Percentiles rank a stretch among this genome's conserved stretches.
Conservation (phyloP, 1,139 yeast species). For the Debaryomyces psychrophilus region DNA sequence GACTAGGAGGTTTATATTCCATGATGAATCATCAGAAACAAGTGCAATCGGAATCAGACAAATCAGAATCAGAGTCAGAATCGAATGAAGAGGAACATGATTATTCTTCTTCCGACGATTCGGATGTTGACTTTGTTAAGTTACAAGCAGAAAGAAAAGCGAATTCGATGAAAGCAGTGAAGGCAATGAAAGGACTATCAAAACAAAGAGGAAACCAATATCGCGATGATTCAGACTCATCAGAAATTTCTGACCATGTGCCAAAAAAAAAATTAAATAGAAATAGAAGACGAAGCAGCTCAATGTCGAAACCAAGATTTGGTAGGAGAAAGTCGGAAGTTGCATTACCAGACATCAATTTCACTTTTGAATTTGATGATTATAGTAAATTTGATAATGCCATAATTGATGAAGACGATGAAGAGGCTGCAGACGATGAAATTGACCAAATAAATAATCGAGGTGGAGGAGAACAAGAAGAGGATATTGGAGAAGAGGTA, state of each 20-base stretch:
- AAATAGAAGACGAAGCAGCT: slow-evolving; percentile 21
- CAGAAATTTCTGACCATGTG: slow-evolving; percentile 2
- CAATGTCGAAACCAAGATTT: slow-evolving; percentile 30
- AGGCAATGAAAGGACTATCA: slow-evolving; percentile 39
- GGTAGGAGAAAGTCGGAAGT: slow-evolving; percentile 46
- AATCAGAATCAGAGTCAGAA: slow-evolving; percentile 38
- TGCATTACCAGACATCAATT: slow-evolving; percentile 54
- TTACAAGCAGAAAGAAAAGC: slow-evolving; percentile 69
- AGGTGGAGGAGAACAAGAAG: slow-evolving; percentile 35
- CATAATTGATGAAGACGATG: slow-evolving; percentile 24
- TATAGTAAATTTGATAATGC: slow-evolving; percentile 19
- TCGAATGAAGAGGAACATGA: slow-evolving; percentile 34
- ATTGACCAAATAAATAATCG: slow-evolving; percentile 16
- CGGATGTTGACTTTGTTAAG: slow-evolving; percentile 70
- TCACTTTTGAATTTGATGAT: slow-evolving; percentile 59
- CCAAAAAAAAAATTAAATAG: slow-evolving; percentile 12
- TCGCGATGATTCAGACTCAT: slow-evolving; percentile 10
- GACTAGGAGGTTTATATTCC: slow-evolving; percentile 11
- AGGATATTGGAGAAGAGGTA: slow-evolving; percentile 74
- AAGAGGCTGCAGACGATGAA: slow-evolving; percentile 19
- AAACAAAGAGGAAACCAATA: slow-evolving; percentile 14
- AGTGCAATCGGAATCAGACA: slow-evolving; percentile 24
- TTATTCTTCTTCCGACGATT: slow-evolving; percentile 61
- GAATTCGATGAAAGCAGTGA: slow-evolving; percentile 52
- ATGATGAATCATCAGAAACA: slow-evolving; percentile 15